Percentiles rank a stretch among this genome's conserved stretches.
Conservation (phyloP, 2,329 filamentous ascomycete genomes). For the Dactylellina drechsleri region DNA sequence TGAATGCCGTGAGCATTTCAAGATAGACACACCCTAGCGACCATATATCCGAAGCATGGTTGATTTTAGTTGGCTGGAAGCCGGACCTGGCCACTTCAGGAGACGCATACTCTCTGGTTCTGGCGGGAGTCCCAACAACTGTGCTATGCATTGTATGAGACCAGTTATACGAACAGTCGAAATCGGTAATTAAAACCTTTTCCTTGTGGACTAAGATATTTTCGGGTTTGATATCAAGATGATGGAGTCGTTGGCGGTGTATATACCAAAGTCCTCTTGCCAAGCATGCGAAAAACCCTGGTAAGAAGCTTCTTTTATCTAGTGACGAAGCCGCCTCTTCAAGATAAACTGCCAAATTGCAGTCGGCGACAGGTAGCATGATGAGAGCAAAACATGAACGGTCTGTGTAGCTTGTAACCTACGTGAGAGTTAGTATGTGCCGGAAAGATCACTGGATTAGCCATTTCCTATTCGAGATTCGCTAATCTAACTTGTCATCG, state of each 20-base stretch:
- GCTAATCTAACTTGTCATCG: constrained; percentile 12
- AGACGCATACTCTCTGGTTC: constrained; percentile 28
- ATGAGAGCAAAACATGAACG: constrained; percentile 55
- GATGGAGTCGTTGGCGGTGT: constrained; percentile 53
- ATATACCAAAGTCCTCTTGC: constrained; percentile 54
- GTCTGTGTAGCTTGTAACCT: constrained; percentile 58
- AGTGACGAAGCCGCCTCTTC: neutral
- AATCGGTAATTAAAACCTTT: constrained; percentile 56
- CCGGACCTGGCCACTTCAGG: constrained; percentile 30
- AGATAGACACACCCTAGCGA: constrained; percentile 30
- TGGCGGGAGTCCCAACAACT: constrained; percentile 32
- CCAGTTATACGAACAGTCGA: constrained; percentile 58
- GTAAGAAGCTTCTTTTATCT: constrained; percentile 47
- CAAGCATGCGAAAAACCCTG: constrained; percentile 58
- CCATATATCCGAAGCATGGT: constrained; percentile 31
- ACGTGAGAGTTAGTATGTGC: neutral
- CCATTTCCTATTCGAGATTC: too few relatives aligned
- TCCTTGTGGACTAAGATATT: constrained; percentile 56
- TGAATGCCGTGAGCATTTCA: constrained; percentile 27
- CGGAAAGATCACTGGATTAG: too few relatives aligned
- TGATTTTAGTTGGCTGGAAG: constrained; percentile 15
- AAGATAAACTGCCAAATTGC: constrained; percentile 55
- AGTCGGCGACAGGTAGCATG: constrained; percentile 58
- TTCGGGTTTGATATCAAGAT: constrained; percentile 57
- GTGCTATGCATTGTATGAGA: constrained; percentile 47